Percentiles rank a stretch among this genome's conserved stretches.
phyloP scores from a whole-genome alignment of 225 moss, liverwort and hornwort species.

The Climacium dendroides region DNA sequence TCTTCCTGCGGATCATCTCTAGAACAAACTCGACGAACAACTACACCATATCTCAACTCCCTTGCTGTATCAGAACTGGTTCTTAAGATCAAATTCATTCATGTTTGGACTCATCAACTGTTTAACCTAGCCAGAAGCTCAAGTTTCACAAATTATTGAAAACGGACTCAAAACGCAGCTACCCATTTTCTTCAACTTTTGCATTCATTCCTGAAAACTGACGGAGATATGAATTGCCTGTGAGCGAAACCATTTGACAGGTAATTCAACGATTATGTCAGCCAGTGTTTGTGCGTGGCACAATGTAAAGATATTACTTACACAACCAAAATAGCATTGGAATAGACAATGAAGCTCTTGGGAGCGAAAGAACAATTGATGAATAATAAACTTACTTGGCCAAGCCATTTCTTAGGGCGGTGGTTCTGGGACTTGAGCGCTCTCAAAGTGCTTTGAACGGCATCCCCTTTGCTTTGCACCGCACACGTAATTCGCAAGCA shows the following conservation, averaged over 20 bases:
- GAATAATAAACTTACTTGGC: conserved; percentile 41
- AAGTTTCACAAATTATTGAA: not conserved
- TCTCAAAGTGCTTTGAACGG: conserved; percentile 45
- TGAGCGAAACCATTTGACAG: not conserved
- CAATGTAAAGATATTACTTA: not conserved
- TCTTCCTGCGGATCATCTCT: not conserved
- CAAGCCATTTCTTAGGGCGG: conserved; percentile 87
- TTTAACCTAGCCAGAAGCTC: not conserved
- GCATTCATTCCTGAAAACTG: not conserved
- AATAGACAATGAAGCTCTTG: not conserved
- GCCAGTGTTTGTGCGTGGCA: not conserved
- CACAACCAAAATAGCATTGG: not conserved
- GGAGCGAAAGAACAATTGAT: not conserved
- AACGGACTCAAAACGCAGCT: not conserved
- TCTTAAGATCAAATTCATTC: not conserved
- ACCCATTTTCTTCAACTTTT: not conserved
- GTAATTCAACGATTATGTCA: not conserved
- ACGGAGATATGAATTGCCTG: not conserved
- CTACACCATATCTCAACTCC: not conserved
- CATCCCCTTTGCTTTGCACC: conserved; percentile 28
- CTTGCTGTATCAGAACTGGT: not conserved
- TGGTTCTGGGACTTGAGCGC: conserved; percentile 77
- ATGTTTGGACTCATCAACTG: not conserved
- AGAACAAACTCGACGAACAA: not conserved
- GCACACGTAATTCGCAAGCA: conserved; percentile 10